phyloP scores from a whole-genome alignment of 495 filamentous ascomycete species.

The Penicillium atrosanguineum region DNA sequence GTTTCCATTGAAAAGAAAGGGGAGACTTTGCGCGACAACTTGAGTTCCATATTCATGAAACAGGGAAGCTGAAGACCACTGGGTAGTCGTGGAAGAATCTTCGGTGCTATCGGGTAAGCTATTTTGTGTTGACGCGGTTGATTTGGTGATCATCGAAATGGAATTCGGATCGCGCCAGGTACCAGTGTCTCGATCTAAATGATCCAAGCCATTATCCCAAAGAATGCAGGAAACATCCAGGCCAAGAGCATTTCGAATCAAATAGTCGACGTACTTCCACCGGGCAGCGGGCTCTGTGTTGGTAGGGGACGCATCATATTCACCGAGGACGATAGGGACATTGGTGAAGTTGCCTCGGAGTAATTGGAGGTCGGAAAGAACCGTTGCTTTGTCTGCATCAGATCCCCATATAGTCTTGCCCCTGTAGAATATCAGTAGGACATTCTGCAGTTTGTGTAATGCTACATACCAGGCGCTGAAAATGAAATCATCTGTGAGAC shows the following conservation, averaged over 20 bases:
- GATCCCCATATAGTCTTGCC: conserved; percentile 62
- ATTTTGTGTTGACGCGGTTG: conserved; percentile 44
- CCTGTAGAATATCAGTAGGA: conserved; percentile 22
- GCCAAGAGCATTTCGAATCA: conserved; percentile 45
- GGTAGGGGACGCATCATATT: conserved; percentile 50
- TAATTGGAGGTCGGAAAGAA: conserved; percentile 50
- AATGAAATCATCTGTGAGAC: conserved; percentile 43
- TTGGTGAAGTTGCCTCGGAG: conserved; percentile 53
- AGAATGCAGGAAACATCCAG: conserved; percentile 49
- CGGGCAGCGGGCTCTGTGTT: conserved; percentile 53
- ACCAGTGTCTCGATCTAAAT: conserved; percentile 39
- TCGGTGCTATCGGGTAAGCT: conserved; percentile 52
- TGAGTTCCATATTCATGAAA: conserved; percentile 52
- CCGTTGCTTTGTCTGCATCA: conserved; percentile 47
- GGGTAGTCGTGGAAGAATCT: conserved; percentile 42
- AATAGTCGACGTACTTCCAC: conserved; percentile 58
- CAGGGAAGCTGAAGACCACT: conserved; percentile 51
- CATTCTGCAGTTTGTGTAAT: neutral
- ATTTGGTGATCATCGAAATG: conserved; percentile 45
- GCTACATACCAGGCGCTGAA: conserved; percentile 41
- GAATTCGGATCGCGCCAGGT: conserved; percentile 51
- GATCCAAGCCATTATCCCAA: conserved; percentile 56
- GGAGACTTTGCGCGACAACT: conserved; percentile 39
- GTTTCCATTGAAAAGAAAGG: conserved; percentile 56
- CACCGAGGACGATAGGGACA: conserved; percentile 57